Percentiles rank a stretch among this genome's conserved stretches.
These are phyloP conservation scores for Metschnikowia cubensis DNA, from an alignment of 805 yeast species.

Conservation along the genomic window DNA sequence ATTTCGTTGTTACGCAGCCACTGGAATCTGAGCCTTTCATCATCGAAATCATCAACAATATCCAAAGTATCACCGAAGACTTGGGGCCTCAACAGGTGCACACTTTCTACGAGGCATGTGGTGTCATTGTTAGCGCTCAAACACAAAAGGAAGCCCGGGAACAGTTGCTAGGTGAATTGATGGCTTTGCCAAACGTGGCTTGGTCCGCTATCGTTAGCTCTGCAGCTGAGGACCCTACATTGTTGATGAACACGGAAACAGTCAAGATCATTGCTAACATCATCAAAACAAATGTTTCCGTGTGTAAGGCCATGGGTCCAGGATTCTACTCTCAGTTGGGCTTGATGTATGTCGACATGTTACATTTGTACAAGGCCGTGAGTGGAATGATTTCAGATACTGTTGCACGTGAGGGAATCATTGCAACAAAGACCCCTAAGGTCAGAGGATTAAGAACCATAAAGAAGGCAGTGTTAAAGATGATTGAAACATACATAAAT, in stretches of 20 bases:
- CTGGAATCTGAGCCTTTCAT: constrained; percentile 88
- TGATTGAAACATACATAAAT: constrained; percentile 83
- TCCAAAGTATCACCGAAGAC: constrained; percentile 84
- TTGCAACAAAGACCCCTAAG: constrained; percentile 92
- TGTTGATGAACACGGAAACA: constrained; percentile 73
- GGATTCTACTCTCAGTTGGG: constrained; percentile 87
- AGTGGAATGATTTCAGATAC: constrained; percentile 78
- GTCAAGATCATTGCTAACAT: constrained; percentile 92
- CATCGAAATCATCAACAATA: constrained; percentile 78
- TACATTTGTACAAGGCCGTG: constrained; percentile 84
- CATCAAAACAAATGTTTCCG: constrained; percentile 92
- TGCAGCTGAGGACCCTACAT: constrained; percentile 77
- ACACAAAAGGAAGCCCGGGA: constrained; percentile 65
- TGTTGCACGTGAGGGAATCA: constrained; percentile 74
- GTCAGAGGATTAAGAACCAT: constrained; percentile 94
- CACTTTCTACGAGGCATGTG: constrained; percentile 97
- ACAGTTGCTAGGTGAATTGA: constrained; percentile 67
- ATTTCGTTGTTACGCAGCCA: constrained; percentile 83
- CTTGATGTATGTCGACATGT: constrained; percentile 81
- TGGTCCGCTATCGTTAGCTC: constrained; percentile 88
- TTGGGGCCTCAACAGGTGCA: constrained; percentile 97
- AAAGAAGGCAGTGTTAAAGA: constrained; percentile 86
- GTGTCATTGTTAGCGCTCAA: constrained; percentile 87
- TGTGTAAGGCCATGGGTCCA: constrained; percentile 91
- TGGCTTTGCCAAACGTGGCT: constrained; percentile 90